These are phyloP conservation scores for Fraxinus dipetala DNA, from an alignment of 305 asterid genomes.

Conservation along the genomic window DNA sequence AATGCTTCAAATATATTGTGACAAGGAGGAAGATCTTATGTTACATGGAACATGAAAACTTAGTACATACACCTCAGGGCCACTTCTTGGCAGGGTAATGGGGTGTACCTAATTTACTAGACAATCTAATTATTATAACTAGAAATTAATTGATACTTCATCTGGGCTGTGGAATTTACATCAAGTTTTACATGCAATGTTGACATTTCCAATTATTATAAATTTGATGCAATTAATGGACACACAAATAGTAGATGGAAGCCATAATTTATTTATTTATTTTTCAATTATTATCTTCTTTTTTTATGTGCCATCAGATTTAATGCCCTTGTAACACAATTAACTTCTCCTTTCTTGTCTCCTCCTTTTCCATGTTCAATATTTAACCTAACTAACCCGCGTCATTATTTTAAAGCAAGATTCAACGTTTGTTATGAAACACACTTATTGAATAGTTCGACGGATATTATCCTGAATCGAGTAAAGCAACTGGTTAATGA, in stretches of 20 bases:
- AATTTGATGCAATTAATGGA: background rate
- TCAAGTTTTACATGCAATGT: background rate
- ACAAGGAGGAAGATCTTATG: background rate
- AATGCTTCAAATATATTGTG: conserved; percentile 15
- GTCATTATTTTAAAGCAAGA: background rate
- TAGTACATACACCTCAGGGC: background rate
- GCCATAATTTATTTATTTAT: background rate
- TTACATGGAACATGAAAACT: conserved; percentile 1
- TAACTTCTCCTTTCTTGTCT: background rate
- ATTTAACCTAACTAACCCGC: background rate
- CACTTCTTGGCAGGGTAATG: conserved; percentile 6
- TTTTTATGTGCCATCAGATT: background rate
- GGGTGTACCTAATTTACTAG: background rate
- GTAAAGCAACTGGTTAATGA: background rate
- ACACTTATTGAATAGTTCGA: background rate
- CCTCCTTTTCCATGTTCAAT: background rate
- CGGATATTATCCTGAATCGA: background rate
- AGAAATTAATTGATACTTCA: background rate
- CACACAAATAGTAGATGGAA: background rate
- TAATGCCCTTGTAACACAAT: background rate
- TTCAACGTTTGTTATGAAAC: background rate
- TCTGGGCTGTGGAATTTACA: background rate
- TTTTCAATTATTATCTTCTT: background rate
- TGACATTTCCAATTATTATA: background rate
- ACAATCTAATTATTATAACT: background rate